These are phyloP conservation scores for Raphidocelis subcapitata DNA, from an alignment of 139 green algal species.

Conservation along the genomic window DNA sequence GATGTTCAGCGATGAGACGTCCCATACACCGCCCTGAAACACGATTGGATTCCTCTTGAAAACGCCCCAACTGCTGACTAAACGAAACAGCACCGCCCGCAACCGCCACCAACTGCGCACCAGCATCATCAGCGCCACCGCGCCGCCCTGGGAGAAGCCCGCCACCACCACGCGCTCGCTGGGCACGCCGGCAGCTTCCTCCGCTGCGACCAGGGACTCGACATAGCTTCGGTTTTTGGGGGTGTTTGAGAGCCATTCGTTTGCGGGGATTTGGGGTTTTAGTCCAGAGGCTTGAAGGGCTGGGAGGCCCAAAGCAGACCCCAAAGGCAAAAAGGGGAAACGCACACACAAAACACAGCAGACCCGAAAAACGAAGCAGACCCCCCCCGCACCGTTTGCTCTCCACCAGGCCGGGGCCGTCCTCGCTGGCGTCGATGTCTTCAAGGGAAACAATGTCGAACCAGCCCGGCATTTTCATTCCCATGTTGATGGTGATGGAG, in stretches of 20 bases:
- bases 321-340: background rate
- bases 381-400: constrained; percentile 37
- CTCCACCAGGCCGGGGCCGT: constrained; percentile 53
- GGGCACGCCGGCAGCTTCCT: constrained; percentile 52
- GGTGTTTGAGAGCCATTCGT: background rate
- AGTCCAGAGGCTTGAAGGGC: background rate
- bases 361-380: background rate
- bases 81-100: too few relatives aligned
- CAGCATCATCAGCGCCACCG: constrained; percentile 66
- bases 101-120: too few relatives aligned
- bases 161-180: constrained; percentile 54
- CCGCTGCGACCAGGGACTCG: constrained; percentile 46
- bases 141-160: constrained; percentile 81
- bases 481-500: constrained; percentile 60
- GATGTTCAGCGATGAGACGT: too few relatives aligned
- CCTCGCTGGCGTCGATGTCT: constrained; percentile 52
- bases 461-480: constrained; percentile 64
- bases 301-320: too few relatives aligned
- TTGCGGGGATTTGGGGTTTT: background rate
- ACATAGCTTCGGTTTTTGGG: constrained; percentile 57
- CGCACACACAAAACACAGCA: too few relatives aligned
- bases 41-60: too few relatives aligned
- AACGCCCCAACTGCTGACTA: too few relatives aligned
- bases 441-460: constrained; percentile 61
- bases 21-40: too few relatives aligned